Base-by-base conservation (phyloP, 1,139 yeast species). In the Pneumocystis carinii region DNA sequence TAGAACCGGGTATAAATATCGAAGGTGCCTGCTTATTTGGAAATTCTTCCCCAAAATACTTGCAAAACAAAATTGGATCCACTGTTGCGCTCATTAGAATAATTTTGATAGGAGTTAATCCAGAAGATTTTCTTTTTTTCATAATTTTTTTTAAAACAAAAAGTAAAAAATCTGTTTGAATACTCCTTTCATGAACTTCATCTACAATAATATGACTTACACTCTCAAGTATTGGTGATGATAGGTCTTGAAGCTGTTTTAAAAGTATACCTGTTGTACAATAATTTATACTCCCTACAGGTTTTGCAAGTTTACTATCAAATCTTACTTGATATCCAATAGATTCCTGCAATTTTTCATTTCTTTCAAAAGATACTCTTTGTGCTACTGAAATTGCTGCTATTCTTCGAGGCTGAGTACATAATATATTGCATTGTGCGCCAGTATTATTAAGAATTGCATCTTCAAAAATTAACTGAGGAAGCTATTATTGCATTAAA, bases 21-120 rank as follows among this genome's bases (percentile, higher is more conserved):
- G 84, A 84, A 37, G 80, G 76, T 1, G 75, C 72, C 1, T 66
- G 62, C 0, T 67, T 67, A 15, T 62, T 4, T n/a, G n/a, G n/a
- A 12, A 32, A 39, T 37, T 32, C 57, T 60, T 76, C 70, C 7
- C 71, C 62, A 72, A 87, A 87, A 70, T 83, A 87, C 6, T 76
- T 75, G 64, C 78, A 76, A 73, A 86, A 87, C 3, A 81, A 76
- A 12, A 78, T 78, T 4, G 81, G 78, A 69, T 85, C 84, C 62
- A 87, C 85, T 1, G 95, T 87, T 2, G 95, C 95, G 69, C 92
- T 85, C 95, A 87, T 87, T 62, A 87, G 76, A 6, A 87, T 79
- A 53, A 87, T 76, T 69, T 81, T 84, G 15, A 64, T 41, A 2
- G 38, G 29, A 66, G 87, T 72, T 2, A 83, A 78, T 0, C 81